Evolutionary conservation across 2,329 filamentous ascomycete species (phyloP).

Genomic region (Bipolaris zeicola): DNA sequence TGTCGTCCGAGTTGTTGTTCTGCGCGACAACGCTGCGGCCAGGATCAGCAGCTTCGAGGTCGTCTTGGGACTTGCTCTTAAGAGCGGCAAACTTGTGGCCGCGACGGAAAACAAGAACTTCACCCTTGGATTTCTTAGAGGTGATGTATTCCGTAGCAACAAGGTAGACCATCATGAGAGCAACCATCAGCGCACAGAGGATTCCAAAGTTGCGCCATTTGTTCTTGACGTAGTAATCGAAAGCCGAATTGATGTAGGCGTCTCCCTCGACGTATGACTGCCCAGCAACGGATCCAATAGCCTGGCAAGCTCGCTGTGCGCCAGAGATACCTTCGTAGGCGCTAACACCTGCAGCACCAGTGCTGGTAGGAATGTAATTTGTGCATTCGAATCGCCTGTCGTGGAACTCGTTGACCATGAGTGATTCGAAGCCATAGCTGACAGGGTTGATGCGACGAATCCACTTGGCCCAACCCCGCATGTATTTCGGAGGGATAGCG

Average conservation of each 20-base stretch:
- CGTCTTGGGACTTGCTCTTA: constrained; percentile 53
- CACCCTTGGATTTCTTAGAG: constrained; percentile 58
- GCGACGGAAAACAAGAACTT: constrained; percentile 57
- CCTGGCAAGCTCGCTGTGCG: constrained; percentile 47
- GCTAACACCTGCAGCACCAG: constrained; percentile 7
- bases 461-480: constrained; percentile 82
- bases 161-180: constrained; percentile 51
- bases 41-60: constrained; percentile 47
- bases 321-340: constrained; percentile 45
- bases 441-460: constrained; percentile 81
- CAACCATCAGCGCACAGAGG: constrained; percentile 53
- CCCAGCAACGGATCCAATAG: constrained; percentile 51
- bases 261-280: constrained; percentile 47
- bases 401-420: constrained; percentile 85
- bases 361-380: constrained; percentile 51
- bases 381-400: constrained; percentile 63
- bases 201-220: constrained; percentile 58
- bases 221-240: constrained; percentile 44
- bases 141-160: constrained; percentile 54
- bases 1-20: constrained; percentile 45
- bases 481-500: constrained; percentile 62
- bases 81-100: constrained; percentile 53
- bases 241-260: constrained; percentile 44
- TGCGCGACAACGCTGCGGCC: constrained; percentile 42
- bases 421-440: constrained; percentile 77